These are phyloP conservation scores for Scutellaria barbata DNA, from an alignment of 257 asterid genomes.

Conservation along the genomic window DNA sequence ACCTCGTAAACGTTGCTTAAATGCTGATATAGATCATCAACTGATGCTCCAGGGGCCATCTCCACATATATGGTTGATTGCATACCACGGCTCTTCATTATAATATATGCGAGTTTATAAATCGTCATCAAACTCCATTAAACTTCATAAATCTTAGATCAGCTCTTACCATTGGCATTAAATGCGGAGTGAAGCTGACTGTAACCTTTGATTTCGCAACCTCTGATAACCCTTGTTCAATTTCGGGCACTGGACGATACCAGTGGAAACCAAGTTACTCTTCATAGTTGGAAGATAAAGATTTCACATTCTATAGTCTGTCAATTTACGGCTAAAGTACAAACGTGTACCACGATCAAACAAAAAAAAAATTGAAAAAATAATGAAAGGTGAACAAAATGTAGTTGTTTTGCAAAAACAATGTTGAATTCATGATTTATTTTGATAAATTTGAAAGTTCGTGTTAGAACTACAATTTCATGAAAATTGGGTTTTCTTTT, in stretches of 20 bases:
- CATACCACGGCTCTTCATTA: slow-evolving; percentile 91
- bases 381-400: no score
- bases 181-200: slow-evolving; percentile 96
- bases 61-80: slow-evolving; percentile 93
- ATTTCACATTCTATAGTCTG: neutral
- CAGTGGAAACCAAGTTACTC: slow-evolving; percentile 14
- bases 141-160: slow-evolving; percentile 17
- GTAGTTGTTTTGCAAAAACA: no score
- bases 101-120: slow-evolving; percentile 14
- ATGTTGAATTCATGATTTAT: no score
- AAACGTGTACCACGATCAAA: no score
- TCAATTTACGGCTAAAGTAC: neutral
- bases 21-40: slow-evolving; percentile 70
- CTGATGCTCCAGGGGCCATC: slow-evolving; percentile 78
- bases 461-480: no score
- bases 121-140: neutral
- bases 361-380: no score
- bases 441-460: no score
- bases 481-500: no score
- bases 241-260: slow-evolving; percentile 81
- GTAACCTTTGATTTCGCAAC: slow-evolving; percentile 80
- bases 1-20: slow-evolving; percentile 73
- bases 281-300: neutral
- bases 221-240: slow-evolving; percentile 94
- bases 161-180: slow-evolving; percentile 89